Base-by-base conservation (phyloP, 495 filamentous ascomycete species). In the Annulohypoxylon moriforme region DNA sequence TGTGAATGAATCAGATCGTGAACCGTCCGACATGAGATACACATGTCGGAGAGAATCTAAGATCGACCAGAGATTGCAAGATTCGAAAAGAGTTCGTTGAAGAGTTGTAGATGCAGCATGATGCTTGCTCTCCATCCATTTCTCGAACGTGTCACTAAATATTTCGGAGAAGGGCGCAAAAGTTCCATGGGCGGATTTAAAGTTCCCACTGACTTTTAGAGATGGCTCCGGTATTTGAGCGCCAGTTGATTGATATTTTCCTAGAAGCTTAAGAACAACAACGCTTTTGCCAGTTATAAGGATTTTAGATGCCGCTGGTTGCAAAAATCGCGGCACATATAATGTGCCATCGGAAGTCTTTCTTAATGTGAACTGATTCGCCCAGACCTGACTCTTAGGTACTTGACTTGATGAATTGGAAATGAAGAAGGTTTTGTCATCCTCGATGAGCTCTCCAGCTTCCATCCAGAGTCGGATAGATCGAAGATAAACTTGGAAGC, bases 211-310 rank as follows among this genome's bases (percentile, higher is more conserved):
- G 62, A 91, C 88, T 20, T 85, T 81, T 44, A 93, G 76, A 11
- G 69, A 80, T 11, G 81, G 76, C 22, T 64, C 71, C 29, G 55
- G 63, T 27, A 56, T 59, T 20, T 25, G 69, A 18, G 55, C 68
- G 58, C 63, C 60, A 20, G 57, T 63, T 31, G 70, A 57, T 50
- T 78, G 70, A 44, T 84, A 85, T 31, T 80, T 80, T 27, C 81
- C 85, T 56, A 93, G 84, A 33, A 89, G 86, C 33, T 89, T 90
- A 18, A 97, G 79, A 55, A 98, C 92, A 1, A 96, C 88, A 67
- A 94, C 90, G 72, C 90, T 96, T 76, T 98, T 97, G 0, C 96
- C 95, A 4, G 92, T 90, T 0, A 89, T 93, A 64, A 97, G 93
- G 24, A 97, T 92, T 65, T 88, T 91, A 11, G 82, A 77, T 1